These are phyloP conservation scores for Populus alba DNA, from an alignment of 345 rosid genomes.

Conservation along the genomic window DNA sequence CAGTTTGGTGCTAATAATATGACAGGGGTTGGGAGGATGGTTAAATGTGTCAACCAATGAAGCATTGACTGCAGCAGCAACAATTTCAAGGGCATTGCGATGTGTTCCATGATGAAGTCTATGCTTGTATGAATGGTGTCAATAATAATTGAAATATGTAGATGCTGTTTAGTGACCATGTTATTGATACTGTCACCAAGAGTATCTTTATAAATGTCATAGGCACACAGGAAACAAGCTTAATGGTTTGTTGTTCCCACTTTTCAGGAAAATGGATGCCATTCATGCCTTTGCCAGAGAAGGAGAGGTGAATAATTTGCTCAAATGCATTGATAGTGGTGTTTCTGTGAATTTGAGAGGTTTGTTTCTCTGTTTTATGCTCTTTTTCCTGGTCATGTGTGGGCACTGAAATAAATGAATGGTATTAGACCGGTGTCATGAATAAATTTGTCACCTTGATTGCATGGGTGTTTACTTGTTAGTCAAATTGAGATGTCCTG, in stretches of 20 bases:
- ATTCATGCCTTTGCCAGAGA: conserved; percentile 89
- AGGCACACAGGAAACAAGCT: background rate
- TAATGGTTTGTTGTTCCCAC: background rate
- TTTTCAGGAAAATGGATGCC: conserved; percentile 78
- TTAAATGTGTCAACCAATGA: background rate
- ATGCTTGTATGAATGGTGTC: background rate
- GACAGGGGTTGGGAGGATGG: background rate
- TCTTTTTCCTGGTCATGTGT: background rate
- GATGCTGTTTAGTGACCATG: background rate
- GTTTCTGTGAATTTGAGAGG: conserved; percentile 70
- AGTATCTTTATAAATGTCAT: background rate
- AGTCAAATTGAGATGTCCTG: background rate
- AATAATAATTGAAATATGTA: background rate
- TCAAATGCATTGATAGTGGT: conserved; percentile 67
- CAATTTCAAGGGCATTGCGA: background rate
- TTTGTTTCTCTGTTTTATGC: conserved; percentile 11
- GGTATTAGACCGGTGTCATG: background rate
- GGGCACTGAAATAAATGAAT: background rate
- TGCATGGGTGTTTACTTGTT: background rate
- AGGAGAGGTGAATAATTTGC: conserved; percentile 70
- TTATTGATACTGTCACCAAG: background rate
- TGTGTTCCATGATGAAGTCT: background rate
- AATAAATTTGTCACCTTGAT: background rate
- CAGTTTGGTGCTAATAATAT: background rate
- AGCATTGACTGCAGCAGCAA: background rate